phyloP scores from a whole-genome alignment of 129 eudicot species.

The Lactuca saligna region DNA sequence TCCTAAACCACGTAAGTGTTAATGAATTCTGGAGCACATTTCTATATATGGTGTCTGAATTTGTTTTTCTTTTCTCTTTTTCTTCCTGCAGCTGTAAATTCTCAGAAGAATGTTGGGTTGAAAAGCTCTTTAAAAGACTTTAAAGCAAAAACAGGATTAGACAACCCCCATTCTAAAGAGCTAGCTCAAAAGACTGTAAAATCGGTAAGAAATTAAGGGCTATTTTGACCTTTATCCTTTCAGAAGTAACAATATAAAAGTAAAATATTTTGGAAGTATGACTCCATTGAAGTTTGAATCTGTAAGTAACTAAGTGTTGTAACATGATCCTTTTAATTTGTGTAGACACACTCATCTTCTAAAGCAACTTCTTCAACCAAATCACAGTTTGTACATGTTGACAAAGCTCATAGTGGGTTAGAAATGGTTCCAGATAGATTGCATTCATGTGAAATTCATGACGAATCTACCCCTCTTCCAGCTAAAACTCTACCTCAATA shows the following conservation, averaged over 20 bases:
- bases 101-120: slow-evolving; percentile 36
- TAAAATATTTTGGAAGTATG: slow-evolving; percentile 27
- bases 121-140: slow-evolving; percentile 43
- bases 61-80: slow-evolving; percentile 13
- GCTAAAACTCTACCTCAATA: slow-evolving; percentile 30
- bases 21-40: slow-evolving; percentile 4
- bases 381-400: slow-evolving; percentile 18
- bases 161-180: slow-evolving; percentile 27
- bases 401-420: slow-evolving; percentile 32
- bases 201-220: slow-evolving; percentile 37
- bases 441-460: slow-evolving; percentile 5
- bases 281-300: too few relatives aligned
- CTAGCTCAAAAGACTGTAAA: slow-evolving; percentile 34
- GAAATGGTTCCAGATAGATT: slow-evolving; percentile 36
- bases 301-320: slow-evolving; percentile 8
- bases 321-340: slow-evolving; percentile 11
- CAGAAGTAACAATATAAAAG: slow-evolving; percentile 12
- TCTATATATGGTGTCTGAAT: slow-evolving; percentile 5
- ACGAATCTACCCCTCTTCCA: slow-evolving; percentile 18
- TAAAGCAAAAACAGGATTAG: slow-evolving; percentile 45
- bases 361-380: slow-evolving; percentile 36
- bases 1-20: slow-evolving; percentile 49
- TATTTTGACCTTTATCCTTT: slow-evolving; percentile 8
- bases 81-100: slow-evolving; percentile 41
- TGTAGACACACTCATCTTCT: slow-evolving; percentile 44